Percentiles rank a stretch among this genome's conserved stretches.
Evolutionary conservation across 31 red algal species (phyloP).

Genomic region (Asparagopsis taxiformis): DNA sequence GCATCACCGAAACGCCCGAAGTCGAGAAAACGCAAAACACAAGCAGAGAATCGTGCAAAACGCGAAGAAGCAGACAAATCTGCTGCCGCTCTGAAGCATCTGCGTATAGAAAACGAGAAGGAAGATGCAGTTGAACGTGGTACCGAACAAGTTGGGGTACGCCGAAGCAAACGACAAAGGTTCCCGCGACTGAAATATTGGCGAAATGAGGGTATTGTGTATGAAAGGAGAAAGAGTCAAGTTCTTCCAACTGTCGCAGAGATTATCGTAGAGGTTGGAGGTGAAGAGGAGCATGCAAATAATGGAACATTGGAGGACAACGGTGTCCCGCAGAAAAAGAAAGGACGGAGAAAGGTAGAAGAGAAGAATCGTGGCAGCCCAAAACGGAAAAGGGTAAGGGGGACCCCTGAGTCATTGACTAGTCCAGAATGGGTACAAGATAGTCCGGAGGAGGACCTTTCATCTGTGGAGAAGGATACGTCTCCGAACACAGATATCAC

Average conservation of each 20-base stretch:
- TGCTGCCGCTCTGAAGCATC: background rate
- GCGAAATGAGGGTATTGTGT: constrained; percentile 37
- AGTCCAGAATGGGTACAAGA: too few relatives aligned
- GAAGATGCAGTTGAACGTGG: background rate
- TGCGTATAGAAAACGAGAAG: background rate
- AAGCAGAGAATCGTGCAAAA: too few relatives aligned
- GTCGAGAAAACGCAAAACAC: too few relatives aligned
- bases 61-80: too few relatives aligned
- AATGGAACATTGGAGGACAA: constrained; percentile 6
- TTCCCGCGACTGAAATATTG: constrained; percentile 47
- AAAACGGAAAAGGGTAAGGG: too few relatives aligned
- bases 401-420: too few relatives aligned
- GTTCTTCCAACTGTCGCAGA: constrained; percentile 39
- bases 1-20: too few relatives aligned
- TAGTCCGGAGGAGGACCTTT: too few relatives aligned
- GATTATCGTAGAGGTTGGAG: constrained; percentile 28
- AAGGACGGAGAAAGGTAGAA: too few relatives aligned
- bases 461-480: too few relatives aligned
- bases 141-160: background rate
- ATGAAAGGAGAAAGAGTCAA: constrained; percentile 42
- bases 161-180: constrained; percentile 47
- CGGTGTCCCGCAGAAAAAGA: background rate
- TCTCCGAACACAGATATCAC: too few relatives aligned
- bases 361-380: too few relatives aligned
- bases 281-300: constrained; percentile 16